Conservation (phyloP, 2,329 filamentous ascomycete genomes). For the Coniochaeta sp. region DNA sequence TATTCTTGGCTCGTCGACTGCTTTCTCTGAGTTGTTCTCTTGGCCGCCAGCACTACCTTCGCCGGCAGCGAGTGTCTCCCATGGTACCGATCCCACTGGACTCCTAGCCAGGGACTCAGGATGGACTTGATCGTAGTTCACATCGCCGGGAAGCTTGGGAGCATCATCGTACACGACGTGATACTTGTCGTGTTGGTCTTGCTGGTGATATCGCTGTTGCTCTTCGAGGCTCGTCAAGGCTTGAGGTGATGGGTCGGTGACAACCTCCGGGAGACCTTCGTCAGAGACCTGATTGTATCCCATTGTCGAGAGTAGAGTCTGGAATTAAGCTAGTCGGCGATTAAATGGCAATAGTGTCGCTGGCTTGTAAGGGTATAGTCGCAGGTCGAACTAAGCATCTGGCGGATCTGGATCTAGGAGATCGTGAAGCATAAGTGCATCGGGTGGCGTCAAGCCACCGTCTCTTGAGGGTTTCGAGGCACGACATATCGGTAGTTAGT, state of each 20-base stretch:
- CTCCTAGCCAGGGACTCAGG: constrained; percentile 1
- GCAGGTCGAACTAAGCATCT: neutral
- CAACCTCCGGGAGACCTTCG: constrained; percentile 19
- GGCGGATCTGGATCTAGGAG: neutral
- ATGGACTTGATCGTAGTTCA: neutral
- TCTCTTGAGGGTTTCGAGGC: too few species aligned
- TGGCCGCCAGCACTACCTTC: constrained; percentile 4
- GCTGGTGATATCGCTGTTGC: constrained; percentile 5
- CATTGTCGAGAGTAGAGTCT: constrained; percentile 6
- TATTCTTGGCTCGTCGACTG: constrained; percentile 8
- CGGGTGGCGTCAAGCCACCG: neutral
- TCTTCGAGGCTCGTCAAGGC: constrained; percentile 7
- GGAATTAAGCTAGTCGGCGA: too few species aligned
- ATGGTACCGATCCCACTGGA: constrained; percentile 10
- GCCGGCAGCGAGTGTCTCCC: constrained; percentile 10
- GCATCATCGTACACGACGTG: constrained; percentile 12
- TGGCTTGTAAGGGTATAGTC: neutral
- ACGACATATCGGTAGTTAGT: neutral
- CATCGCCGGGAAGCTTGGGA: constrained; percentile 11
- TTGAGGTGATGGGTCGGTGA: constrained; percentile 13
- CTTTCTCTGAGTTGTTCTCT: neutral
- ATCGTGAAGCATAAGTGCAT: neutral
- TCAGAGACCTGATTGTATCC: constrained; percentile 5
- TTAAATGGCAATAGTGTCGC: too few species aligned
- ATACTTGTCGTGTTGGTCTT: constrained; percentile 14